Percentiles rank a stretch among this genome's conserved stretches.
phyloP scores from a whole-genome alignment of 2,329 filamentous ascomycete species.

The Colletotrichum salicis region DNA sequence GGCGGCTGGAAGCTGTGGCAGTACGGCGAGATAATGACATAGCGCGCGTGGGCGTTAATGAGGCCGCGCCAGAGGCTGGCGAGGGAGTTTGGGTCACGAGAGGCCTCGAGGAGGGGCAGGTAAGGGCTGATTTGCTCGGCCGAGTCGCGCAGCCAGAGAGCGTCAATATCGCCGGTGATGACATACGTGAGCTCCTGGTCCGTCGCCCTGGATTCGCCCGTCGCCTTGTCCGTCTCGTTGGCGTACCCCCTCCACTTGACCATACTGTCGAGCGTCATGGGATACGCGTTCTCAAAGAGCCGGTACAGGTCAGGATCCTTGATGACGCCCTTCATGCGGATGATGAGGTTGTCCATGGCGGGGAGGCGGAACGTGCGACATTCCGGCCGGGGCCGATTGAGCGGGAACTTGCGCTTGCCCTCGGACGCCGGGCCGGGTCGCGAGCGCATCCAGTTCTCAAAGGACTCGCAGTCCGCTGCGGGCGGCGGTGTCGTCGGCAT shows the following conservation, averaged over 20 bases:
- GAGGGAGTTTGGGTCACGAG: constrained; percentile 65
- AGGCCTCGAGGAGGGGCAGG: constrained; percentile 67
- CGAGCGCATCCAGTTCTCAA: constrained; percentile 27
- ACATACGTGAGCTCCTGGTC: constrained; percentile 78
- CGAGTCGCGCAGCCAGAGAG: constrained; percentile 89
- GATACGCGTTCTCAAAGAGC: constrained; percentile 85
- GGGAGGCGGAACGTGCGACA: constrained; percentile 86
- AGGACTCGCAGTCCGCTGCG: constrained; percentile 3
- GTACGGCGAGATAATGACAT: constrained; percentile 77
- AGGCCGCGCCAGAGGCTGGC: constrained; percentile 76
- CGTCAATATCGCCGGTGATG: constrained; percentile 86
- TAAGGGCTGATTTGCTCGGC: constrained; percentile 79
- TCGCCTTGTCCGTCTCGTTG: constrained; percentile 45
- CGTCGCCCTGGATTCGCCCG: constrained; percentile 42
- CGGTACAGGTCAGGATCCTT: constrained; percentile 74
- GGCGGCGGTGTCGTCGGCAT: constrained; percentile 3
- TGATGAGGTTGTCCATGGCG: constrained; percentile 79
- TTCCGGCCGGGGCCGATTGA: constrained; percentile 77
- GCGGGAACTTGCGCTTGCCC: constrained; percentile 80
- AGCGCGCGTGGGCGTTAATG: constrained; percentile 77
- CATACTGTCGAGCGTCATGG: constrained; percentile 85
- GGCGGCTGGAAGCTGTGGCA: constrained; percentile 94
- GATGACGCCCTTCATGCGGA: constrained; percentile 50
- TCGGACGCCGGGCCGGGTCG: constrained; percentile 57
- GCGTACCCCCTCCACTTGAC: constrained; percentile 78